Conservation (phyloP, 768 basidiomycete genomes). For the Collybiopsis confluens region DNA sequence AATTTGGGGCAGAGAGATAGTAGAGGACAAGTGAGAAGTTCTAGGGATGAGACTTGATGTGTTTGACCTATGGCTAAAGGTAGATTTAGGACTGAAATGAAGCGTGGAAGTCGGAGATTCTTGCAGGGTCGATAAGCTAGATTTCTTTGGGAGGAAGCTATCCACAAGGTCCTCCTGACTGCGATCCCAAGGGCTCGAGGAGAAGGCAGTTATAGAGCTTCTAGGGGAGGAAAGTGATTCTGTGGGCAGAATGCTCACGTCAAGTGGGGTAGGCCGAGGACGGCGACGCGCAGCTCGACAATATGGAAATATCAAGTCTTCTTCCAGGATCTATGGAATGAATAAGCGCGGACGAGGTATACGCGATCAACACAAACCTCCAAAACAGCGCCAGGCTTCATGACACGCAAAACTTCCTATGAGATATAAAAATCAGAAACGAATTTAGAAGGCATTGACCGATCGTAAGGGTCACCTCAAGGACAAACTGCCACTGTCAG, state of each 20-base stretch:
- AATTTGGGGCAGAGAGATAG: constrained; percentile 4
- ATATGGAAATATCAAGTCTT: constrained; percentile 69
- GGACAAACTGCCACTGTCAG: constrained; percentile 56
- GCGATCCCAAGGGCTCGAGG: constrained; percentile 12
- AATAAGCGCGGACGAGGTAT: background rate
- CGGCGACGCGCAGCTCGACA: constrained; percentile 20
- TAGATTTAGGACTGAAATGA: constrained; percentile 13
- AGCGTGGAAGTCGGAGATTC: constrained; percentile 16
- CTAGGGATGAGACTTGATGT: constrained; percentile 11
- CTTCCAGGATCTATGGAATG: constrained; percentile 60
- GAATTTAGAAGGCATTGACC: constrained; percentile 7
- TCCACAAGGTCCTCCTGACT: constrained; percentile 16
- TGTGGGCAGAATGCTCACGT: constrained; percentile 17
- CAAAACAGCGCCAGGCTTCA: constrained; percentile 56
- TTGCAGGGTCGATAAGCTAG: constrained; percentile 20
- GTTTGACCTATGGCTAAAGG: constrained; percentile 3
- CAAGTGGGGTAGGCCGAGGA: constrained; percentile 14
- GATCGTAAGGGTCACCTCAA: constrained; percentile 44
- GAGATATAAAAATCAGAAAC: constrained; percentile 9
- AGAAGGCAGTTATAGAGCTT: constrained; percentile 12
- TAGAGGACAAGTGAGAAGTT: constrained; percentile 2
- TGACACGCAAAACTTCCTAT: constrained; percentile 65
- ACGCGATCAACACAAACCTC: constrained; percentile 42
- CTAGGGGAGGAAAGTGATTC: constrained; percentile 1
- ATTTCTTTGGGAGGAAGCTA: constrained; percentile 16